Percentiles rank a stretch among this genome's conserved stretches.
Evolutionary conservation across 805 yeast species (phyloP).

Genomic region (Ogataea neopini): DNA sequence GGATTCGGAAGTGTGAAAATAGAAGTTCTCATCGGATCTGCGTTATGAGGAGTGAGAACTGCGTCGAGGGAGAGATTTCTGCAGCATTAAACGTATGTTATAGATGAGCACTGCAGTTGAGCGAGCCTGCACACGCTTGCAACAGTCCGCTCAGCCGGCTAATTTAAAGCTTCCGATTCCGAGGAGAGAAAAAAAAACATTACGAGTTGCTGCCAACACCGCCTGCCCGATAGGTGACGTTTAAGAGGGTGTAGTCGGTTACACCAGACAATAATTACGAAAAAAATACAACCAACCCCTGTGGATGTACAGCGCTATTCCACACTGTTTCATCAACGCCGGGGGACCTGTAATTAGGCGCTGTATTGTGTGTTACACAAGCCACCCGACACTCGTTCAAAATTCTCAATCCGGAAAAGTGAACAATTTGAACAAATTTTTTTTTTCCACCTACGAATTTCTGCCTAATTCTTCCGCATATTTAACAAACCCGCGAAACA

Average conservation of each 20-base stretch:
- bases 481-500: background rate
- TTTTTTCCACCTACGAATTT: background rate
- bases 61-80: background rate
- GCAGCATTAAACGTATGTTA: background rate
- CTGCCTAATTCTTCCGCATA: background rate
- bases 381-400: background rate
- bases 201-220: too few species aligned
- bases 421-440: background rate
- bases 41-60: background rate
- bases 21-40: background rate
- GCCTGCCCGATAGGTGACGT: too few species aligned
- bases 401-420: background rate
- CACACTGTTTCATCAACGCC: too few species aligned
- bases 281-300: too few species aligned
- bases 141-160: too few species aligned
- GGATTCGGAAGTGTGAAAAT: background rate
- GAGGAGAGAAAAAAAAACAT: too few species aligned
- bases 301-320: too few species aligned
- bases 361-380: background rate
- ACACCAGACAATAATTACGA: too few species aligned
- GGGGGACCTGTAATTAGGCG: too few species aligned
- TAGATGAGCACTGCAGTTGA: background rate
- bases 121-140: too few species aligned
- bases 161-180: too few species aligned
- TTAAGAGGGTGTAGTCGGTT: too few species aligned